Evolutionary conservation across 2,329 filamentous ascomycete genomes (phyloP).

Genomic region (Aspergillus flavus): DNA sequence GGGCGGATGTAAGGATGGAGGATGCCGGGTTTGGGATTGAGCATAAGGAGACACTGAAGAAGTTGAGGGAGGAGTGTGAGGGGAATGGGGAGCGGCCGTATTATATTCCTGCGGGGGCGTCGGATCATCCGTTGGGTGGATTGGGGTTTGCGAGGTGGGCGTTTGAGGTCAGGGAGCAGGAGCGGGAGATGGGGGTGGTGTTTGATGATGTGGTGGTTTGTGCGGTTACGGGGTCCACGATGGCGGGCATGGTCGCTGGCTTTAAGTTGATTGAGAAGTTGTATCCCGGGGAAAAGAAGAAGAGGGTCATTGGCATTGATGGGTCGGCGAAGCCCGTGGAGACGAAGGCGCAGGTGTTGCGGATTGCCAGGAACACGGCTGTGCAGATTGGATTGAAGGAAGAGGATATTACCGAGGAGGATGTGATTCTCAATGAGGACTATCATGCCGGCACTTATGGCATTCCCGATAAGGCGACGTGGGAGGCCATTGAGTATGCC

Average conservation of each 20-base stretch:
- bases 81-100: slow-evolving; percentile 63
- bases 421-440: slow-evolving; percentile 64
- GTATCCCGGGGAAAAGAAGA: slow-evolving; percentile 43
- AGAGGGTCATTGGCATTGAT: slow-evolving; percentile 69
- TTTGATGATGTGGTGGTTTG: slow-evolving; percentile 71
- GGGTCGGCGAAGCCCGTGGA: slow-evolving; percentile 61
- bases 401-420: slow-evolving; percentile 62
- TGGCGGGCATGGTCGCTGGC: slow-evolving; percentile 72
- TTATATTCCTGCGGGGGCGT: slow-evolving; percentile 72
- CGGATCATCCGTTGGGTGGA: slow-evolving; percentile 70
- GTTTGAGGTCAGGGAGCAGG: slow-evolving; percentile 67
- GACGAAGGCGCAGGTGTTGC: slow-evolving; percentile 66
- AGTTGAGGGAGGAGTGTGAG: slow-evolving; percentile 57
- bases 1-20: slow-evolving; percentile 64
- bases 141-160: slow-evolving; percentile 73
- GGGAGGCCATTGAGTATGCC: slow-evolving; percentile 69
- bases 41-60: slow-evolving; percentile 64
- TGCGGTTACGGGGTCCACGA: slow-evolving; percentile 70
- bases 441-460: slow-evolving; percentile 72
- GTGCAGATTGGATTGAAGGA: slow-evolving; percentile 63
- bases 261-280: slow-evolving; percentile 65
- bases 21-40: slow-evolving; percentile 66
- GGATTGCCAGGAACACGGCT: slow-evolving; percentile 67
- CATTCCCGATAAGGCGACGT: slow-evolving; percentile 65
- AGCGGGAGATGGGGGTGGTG: slow-evolving; percentile 62